These are phyloP conservation scores for Zygotorulaspora mrakii DNA, from an alignment of 1,139 yeast species.

Conservation along the genomic window DNA sequence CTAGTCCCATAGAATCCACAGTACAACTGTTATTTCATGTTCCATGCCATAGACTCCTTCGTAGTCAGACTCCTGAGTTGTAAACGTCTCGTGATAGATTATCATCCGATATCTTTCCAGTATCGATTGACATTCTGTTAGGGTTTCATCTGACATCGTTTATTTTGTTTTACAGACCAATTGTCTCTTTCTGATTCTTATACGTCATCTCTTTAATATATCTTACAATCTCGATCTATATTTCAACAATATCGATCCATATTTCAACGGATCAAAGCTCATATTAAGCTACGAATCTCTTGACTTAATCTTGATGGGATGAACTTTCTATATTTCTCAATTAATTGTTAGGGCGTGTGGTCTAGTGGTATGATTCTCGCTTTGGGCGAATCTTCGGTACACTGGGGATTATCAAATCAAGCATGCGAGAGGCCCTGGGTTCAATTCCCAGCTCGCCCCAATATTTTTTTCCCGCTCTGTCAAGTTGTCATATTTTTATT, in stretches of 20 bases:
- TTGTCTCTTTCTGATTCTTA: too few species aligned
- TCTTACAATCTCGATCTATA: too few species aligned
- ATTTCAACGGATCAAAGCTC: too few species aligned
- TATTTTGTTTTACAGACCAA: too few species aligned
- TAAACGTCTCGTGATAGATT: not conserved
- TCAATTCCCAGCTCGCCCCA: slow-evolving; percentile 27
- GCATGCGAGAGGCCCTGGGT: slow-evolving; percentile 27
- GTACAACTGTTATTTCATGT: not conserved
- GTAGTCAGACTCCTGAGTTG: not conserved
- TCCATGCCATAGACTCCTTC: not conserved
- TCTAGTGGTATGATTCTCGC: slow-evolving; percentile 22
- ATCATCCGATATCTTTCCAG: not conserved
- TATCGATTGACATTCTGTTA: too few species aligned
- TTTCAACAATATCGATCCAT: too few species aligned
- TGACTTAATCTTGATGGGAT: too few species aligned
- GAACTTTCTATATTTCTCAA: not conserved
- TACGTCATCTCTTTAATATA: too few species aligned
- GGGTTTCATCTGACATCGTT: too few species aligned
- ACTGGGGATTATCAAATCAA: slow-evolving; percentile 14
- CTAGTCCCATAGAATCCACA: not conserved
- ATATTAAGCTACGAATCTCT: too few species aligned
- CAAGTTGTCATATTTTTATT: not conserved
- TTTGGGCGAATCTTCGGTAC: slow-evolving; percentile 16
- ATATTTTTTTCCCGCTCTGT: slow-evolving; percentile 2
- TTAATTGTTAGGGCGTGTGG: slow-evolving; percentile 17